phyloP scores from a whole-genome alignment of 441 rosid genomes.

The Bruguiera hainesii region DNA sequence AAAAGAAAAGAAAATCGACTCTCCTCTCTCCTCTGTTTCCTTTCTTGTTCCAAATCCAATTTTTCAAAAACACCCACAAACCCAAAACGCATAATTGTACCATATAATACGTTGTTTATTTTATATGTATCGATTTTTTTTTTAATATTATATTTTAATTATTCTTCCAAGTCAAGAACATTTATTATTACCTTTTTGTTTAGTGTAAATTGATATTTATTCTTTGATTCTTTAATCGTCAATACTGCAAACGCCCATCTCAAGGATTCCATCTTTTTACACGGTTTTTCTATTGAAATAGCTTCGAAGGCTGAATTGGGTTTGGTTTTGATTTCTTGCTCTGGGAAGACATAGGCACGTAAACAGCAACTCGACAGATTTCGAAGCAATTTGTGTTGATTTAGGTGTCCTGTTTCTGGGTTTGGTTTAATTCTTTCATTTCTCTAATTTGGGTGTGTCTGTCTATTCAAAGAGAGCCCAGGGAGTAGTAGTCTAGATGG shows the following conservation, averaged over 20 bases:
- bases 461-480: neutral
- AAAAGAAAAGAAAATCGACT: neutral
- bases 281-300: constrained; percentile 4
- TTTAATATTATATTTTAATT: neutral
- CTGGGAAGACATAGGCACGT: too few relatives aligned
- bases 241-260: neutral
- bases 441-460: neutral
- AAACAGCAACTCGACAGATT: neutral
- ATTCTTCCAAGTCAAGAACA: neutral
- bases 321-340: constrained; percentile 24
- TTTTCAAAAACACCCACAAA: too few relatives aligned
- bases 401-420: constrained; percentile 17
- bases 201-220: neutral
- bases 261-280: neutral
- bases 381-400: constrained; percentile 1
- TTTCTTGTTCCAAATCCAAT: too few relatives aligned
- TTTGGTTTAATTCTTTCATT: neutral
- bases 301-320: constrained; percentile 14
- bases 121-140: neutral
- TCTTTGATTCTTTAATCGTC: neutral
- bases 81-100: too few relatives aligned
- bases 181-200: neutral
- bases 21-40: neutral
- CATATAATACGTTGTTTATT: neutral
- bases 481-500: constrained; percentile 1